Base-by-base conservation (phyloP, 768 basidiomycete species). In the Phlebiopsis flavidoalba region DNA sequence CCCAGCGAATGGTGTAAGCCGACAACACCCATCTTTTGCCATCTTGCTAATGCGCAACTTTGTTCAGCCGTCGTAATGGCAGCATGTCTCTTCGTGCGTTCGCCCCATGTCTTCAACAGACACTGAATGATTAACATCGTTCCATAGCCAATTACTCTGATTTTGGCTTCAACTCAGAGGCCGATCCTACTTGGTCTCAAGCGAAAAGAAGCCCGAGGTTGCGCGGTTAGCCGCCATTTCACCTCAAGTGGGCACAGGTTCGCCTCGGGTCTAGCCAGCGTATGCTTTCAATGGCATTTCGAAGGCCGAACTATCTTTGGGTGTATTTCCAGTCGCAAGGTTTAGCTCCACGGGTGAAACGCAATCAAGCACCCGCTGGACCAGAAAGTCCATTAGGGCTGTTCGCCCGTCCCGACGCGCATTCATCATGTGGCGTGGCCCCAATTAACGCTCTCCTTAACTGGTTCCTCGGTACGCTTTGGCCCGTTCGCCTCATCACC, bases 121-220 rank as follows among this genome's bases (percentile, higher is more conserved):
- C 17, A 17, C 2, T 10, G 3, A 8, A 3, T 17, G 10, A 31
- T 17, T 10, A 8, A 43, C 40, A 12, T 43, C 17, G 3, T 2
- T 63, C 60, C 51, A 22, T 61, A 80, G 76, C 80, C 83, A 0
- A 88, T 91, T 61, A 73, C 78, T 51, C 64, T 83, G 1, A 77
- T 93, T 22, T 98, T 96, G 93, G n/a, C n/a, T 83, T 88, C 68
- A 93, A 87, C 56, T 86, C 90, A 0, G 94, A 98, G 71, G 64
- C n/a, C 75, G 0, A 83, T 98, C 47, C 79, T 98, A 0, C 80
- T 96, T 35, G 82, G 74, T 61, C 78, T 92, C 48, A 83, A 82
- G 59, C 91, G 93, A 79, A n/a, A n/a, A n/a, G n/a, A 91, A 95
- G 36, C 87, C 88, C 1, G 89, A 91, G 63, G 91, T 98, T 2